phyloP scores from a whole-genome alignment of 108 stramenopile genomes.

The Skeletonema tropicum region DNA sequence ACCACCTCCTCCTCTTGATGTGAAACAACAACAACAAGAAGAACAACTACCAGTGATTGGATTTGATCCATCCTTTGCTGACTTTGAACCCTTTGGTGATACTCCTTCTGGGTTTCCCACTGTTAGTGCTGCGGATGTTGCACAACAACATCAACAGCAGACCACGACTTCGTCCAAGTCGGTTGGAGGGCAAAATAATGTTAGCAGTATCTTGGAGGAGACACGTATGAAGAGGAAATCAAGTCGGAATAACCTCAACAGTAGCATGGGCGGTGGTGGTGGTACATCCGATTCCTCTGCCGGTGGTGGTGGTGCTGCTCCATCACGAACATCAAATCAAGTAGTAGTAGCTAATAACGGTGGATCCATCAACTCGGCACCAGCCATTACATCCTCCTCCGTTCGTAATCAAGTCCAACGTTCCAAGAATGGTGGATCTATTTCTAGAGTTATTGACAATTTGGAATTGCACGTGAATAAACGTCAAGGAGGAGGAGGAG shows the following conservation, averaged over 20 bases:
- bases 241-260: background rate
- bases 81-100: constrained; percentile 54
- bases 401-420: constrained; percentile 60
- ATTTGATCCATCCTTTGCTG: constrained; percentile 40
- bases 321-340: no score
- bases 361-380: constrained; percentile 80
- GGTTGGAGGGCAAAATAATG: background rate
- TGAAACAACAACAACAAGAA: constrained; percentile 8
- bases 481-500: constrained; percentile 24
- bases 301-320: background rate
- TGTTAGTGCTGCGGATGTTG: background rate
- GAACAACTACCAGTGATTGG: background rate
- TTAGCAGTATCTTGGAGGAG: background rate
- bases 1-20: background rate
- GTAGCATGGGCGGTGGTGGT: background rate
- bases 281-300: background rate
- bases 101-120: background rate
- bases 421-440: constrained; percentile 41
- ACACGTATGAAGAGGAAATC: background rate
- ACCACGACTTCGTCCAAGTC: background rate
- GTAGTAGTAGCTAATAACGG: background rate
- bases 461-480: constrained; percentile 62
- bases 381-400: constrained; percentile 64
- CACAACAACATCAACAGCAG: background rate
- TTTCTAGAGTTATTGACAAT: constrained; percentile 83